Evolutionary conservation across 495 filamentous ascomycete genomes (phyloP).

Genomic region (Poronia punctata): DNA sequence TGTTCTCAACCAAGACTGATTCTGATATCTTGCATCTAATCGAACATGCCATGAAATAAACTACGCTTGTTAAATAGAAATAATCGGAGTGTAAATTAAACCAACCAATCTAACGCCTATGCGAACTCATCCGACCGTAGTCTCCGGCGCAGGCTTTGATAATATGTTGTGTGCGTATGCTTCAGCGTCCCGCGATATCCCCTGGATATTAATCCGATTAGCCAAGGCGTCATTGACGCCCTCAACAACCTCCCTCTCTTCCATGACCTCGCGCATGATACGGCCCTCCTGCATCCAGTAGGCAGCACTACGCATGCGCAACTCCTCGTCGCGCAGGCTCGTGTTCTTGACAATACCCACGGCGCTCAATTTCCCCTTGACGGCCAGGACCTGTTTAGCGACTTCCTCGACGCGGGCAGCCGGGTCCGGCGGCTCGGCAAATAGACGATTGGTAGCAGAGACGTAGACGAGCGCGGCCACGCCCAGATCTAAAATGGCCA

Average conservation of each 20-base stretch:
- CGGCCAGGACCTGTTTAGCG: slow-evolving; percentile 28
- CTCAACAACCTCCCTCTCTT: slow-evolving; percentile 53
- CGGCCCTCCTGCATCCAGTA: slow-evolving; percentile 51
- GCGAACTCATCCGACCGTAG: slow-evolving; percentile 7
- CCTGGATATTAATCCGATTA: slow-evolving; percentile 44
- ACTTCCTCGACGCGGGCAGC: slow-evolving; percentile 43
- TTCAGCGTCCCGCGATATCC: slow-evolving; percentile 47
- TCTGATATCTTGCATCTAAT: too few relatives aligned
- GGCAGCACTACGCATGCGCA: slow-evolving; percentile 35
- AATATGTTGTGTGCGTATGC: slow-evolving; percentile 43
- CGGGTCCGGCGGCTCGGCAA: slow-evolving; percentile 35
- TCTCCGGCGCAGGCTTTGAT: slow-evolving; percentile 17
- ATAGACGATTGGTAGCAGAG: slow-evolving; percentile 64
- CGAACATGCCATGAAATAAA: too few relatives aligned
- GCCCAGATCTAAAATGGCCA: slow-evolving; percentile 55
- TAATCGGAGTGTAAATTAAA: too few relatives aligned
- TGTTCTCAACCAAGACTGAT: too few relatives aligned
- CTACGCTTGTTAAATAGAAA: too few relatives aligned
- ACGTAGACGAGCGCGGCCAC: slow-evolving; percentile 62
- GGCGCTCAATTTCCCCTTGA: slow-evolving; percentile 41
- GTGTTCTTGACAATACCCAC: slow-evolving; percentile 51
- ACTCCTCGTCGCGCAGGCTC: slow-evolving; percentile 42
- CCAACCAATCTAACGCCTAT: too few relatives aligned
- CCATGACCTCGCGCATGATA: slow-evolving; percentile 51
- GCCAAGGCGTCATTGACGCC: slow-evolving; percentile 48